Conservation (phyloP, 176 grass and related monocot genomes). For the Pontederia crassipes region DNA sequence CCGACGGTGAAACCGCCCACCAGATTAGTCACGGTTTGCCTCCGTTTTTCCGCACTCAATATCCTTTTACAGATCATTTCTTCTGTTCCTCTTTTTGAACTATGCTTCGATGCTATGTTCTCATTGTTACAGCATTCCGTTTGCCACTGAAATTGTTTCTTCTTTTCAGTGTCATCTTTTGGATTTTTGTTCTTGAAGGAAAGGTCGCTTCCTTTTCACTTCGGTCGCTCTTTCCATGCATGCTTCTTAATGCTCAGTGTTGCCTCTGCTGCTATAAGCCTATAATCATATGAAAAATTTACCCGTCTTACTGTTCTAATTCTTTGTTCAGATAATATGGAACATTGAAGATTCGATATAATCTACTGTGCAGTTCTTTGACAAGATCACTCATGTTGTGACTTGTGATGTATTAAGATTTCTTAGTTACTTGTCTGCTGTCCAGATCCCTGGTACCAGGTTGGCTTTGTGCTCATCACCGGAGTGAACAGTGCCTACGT, state of each 20-base stretch:
- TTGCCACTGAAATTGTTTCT: too few species aligned
- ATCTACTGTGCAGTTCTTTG: background rate
- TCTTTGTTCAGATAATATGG: too few species aligned
- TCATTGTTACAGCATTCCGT: too few species aligned
- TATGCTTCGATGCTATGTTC: too few species aligned
- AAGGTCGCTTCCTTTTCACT: background rate
- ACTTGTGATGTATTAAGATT: background rate
- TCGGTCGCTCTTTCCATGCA: background rate
- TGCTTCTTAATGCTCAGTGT: too few species aligned
- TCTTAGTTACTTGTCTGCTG: conserved; percentile 1
- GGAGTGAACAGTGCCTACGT: conserved; percentile 95
- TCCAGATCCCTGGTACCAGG: conserved; percentile 99
- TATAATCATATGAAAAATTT: too few species aligned
- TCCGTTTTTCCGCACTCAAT: background rate
- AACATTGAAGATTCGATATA: background rate
- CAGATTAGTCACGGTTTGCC: conserved; percentile 1
- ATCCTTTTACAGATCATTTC: too few species aligned
- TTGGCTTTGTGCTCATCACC: conserved; percentile 80
- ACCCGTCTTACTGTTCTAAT: too few species aligned
- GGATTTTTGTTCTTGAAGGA: background rate
- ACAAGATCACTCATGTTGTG: background rate
- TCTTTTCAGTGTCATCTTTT: background rate
- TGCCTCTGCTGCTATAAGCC: too few species aligned
- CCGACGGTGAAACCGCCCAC: background rate
- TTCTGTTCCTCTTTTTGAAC: too few species aligned